A percentile compares a stretch with the other conserved stretches of the same genome.
These are phyloP conservation scores for Cercophora scortea DNA, from an alignment of 495 filamentous ascomycete genomes.

Conservation along the genomic window DNA sequence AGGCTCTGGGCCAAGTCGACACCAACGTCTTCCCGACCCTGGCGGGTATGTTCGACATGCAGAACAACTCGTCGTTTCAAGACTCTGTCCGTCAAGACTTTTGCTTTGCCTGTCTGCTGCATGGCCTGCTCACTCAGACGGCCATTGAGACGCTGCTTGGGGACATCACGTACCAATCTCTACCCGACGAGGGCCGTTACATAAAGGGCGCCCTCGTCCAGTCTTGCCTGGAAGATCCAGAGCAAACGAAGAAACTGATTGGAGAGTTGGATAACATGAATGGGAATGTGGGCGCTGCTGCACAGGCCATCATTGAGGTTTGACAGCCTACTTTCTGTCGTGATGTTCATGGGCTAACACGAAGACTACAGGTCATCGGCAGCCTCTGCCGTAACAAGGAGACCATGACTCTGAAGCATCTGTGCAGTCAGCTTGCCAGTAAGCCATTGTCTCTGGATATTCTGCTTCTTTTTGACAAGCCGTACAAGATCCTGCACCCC, in stretches of 20 bases:
- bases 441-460: conserved; percentile 77
- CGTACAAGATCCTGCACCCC: conserved; percentile 68
- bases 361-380: conserved; percentile 54
- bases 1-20: conserved; percentile 69
- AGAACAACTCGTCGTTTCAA: conserved; percentile 61
- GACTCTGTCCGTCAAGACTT: conserved; percentile 87
- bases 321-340: neutral
- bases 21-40: conserved; percentile 73
- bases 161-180: conserved; percentile 74
- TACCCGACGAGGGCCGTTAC: conserved; percentile 69
- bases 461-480: conserved; percentile 74
- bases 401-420: conserved; percentile 80
- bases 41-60: conserved; percentile 70
- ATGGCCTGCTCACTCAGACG: conserved; percentile 67
- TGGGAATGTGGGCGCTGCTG: conserved; percentile 87
- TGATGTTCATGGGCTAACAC: neutral
- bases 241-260: conserved; percentile 65
- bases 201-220: conserved; percentile 66
- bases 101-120: conserved; percentile 81
- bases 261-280: conserved; percentile 84
- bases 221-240: conserved; percentile 64
- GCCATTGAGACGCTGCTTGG: conserved; percentile 76
- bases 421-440: conserved; percentile 72
- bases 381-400: conserved; percentile 74
- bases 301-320: conserved; percentile 74